Conservation (phyloP, 306 rosid species). For the Hylodesmum podocarpum region DNA sequence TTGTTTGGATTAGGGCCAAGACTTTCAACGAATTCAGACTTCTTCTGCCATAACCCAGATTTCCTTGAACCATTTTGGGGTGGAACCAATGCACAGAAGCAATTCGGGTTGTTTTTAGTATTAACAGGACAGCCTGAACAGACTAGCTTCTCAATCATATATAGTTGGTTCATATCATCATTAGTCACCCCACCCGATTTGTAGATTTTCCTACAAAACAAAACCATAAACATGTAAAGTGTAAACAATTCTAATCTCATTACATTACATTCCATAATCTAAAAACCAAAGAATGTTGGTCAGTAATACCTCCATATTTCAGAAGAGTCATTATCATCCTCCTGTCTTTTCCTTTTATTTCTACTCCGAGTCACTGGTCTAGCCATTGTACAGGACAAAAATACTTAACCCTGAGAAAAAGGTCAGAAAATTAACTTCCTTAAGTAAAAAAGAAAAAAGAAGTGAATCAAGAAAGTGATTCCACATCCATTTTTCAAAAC, state of each 20-base stretch:
- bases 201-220: conserved; percentile 70
- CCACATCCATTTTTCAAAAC: conserved; percentile 9
- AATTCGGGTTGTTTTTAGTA: conserved; percentile 87
- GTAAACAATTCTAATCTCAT: background rate
- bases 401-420: conserved; percentile 39
- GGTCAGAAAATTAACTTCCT: background rate
- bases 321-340: conserved; percentile 49
- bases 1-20: conserved; percentile 78
- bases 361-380: conserved; percentile 74
- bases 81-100: conserved; percentile 90
- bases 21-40: conserved; percentile 64
- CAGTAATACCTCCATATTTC: conserved; percentile 66
- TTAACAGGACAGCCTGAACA: conserved; percentile 95
- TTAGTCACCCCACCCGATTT: conserved; percentile 55
- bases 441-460: background rate
- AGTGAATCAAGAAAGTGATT: background rate
- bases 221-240: background rate
- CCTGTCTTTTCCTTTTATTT: conserved; percentile 71
- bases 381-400: conserved; percentile 56
- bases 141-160: conserved; percentile 68
- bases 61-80: conserved; percentile 76
- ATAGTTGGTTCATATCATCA: conserved; percentile 65
- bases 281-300: background rate
- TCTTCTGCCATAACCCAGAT: conserved; percentile 90
- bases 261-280: background rate